Evolutionary conservation across 495 filamentous ascomycete genomes (phyloP), one percentile per base, ranked within the genome.

Genomic region (Daldinia childiae): DNA sequence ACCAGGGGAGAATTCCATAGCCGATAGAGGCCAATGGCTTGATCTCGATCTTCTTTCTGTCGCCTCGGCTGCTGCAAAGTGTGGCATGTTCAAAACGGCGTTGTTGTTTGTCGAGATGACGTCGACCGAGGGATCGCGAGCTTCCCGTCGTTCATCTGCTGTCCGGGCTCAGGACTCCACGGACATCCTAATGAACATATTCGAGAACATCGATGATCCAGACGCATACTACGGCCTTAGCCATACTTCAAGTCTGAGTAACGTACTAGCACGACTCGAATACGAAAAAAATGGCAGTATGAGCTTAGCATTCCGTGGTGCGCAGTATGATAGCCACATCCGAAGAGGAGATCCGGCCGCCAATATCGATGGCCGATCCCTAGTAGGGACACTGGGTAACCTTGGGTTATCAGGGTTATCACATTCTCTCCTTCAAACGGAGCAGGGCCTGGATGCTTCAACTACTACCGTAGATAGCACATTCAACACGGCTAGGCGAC

Each of bases 221-320:
- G 95, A 99, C 76, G 89, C 94, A 17, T 98, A 94, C 77, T 98
- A 99, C 74, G 95, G 95, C n/a, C 89, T 98, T 21, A 86, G 91
- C 54, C 92, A 96, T 77, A 87, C 85, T 24, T 87, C 93, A 11
- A 92, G 88, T 52, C 80, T 99, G 43, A 82, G 85, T 15, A 91
- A 90, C 0, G 90, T 98, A 7, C 84, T 97, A 70, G 88, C 91
- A 27, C 89, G 90, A 29, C 85, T 98, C n/a, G 94, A 97, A 71
- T 95, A 97, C 74, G 96, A 99, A 80, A 86, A 89, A 50, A 90
- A 95, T 68, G 94, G 94, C 0, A 84, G 90, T 69, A 97, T 97
- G 74, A 95, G 92, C 61, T 87, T 99, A 41, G 88, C 95, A 15
- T 97, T 97, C 71, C 90, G 94, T 43, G 93, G 93, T 27, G 96